Evolutionary conservation across 78 protist species (phyloP).

Genomic region (Anaeramoeba flamelloides): DNA sequence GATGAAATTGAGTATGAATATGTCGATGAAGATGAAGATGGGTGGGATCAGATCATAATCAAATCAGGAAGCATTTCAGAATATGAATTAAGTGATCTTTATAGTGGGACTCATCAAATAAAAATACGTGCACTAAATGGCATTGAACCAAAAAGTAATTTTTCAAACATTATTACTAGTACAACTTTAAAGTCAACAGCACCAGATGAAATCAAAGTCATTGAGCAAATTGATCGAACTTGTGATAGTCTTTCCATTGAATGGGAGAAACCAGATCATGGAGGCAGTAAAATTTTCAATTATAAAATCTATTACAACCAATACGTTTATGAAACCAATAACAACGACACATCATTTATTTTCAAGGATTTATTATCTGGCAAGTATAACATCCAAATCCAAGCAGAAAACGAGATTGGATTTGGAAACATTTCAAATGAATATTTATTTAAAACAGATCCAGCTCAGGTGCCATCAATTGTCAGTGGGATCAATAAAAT

Average conservation of each 20-base stretch:
- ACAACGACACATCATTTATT: background rate
- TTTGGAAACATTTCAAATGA: no score
- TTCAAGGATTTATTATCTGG: background rate
- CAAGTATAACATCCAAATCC: background rate
- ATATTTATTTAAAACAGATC: no score
- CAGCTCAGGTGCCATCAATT: no score
- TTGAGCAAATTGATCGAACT: background rate
- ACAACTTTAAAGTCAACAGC: no score
- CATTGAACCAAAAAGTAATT: no score
- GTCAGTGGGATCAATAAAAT: no score
- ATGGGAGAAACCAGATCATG: background rate
- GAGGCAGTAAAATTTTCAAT: background rate
- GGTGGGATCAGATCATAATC: no score
- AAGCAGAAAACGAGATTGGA: background rate
- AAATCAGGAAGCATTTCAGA: no score
- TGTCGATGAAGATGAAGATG: background rate
- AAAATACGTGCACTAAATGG: no score
- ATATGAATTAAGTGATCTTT: no score
- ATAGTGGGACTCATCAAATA: no score
- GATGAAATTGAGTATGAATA: background rate
- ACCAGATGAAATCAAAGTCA: background rate
- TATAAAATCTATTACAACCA: background rate
- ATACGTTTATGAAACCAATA: background rate
- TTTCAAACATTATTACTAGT: no score
- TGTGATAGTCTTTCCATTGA: background rate